Base-by-base conservation (phyloP, 179 eudicot genomes). In the Silene coronaria region DNA sequence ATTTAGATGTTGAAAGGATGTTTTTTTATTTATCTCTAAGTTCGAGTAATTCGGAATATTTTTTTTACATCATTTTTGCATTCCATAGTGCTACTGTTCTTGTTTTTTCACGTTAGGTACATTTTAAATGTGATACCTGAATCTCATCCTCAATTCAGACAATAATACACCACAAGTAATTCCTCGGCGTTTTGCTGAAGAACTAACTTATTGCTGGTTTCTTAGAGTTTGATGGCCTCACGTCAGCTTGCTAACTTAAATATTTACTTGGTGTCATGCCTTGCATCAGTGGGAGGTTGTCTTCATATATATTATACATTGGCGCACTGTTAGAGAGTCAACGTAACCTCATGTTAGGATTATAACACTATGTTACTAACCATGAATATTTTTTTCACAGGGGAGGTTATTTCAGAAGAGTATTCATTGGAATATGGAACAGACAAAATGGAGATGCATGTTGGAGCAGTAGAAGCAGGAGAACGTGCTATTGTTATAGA, bases 391-490 rank as follows among this genome's bases (percentile, higher is more conserved):
- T 34, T 14, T 34, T 55, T 68, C 8, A 48, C 90, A 92, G 97
- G 97, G 76, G 88, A 87, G 71, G 98, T 93, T 48, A 93, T 93
- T 59, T 90, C 97, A 2, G 94, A 92, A 84, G 96, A 91, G 79
- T 92, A 92, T 76, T 79, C 96, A 19, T 81, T 92, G 83, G 97
- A 92, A 76, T 92, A 92, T 78, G 97, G 97, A 86, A 87, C 92
- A 7, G 97, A 92, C 85, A 86, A 23, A 79, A 90, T 93, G 76
- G 98, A 93, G 88, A 93, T 93, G 97, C 98, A 93, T 82, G 97
- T 93, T 34, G 97, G 97, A 53, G 98, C 98, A 61, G 97, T 93
- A 57, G 83, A 93, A 82, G 84, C 86, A 14, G 98, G 96, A 65
- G 98, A 93, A 28, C 93, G 96, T 71, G 93, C 89, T 55, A 73